Evolutionary conservation across 2,329 filamentous ascomycete species (phyloP), one percentile per base, ranked within the genome.

Genomic region (Verticillium zaregamsianum): DNA sequence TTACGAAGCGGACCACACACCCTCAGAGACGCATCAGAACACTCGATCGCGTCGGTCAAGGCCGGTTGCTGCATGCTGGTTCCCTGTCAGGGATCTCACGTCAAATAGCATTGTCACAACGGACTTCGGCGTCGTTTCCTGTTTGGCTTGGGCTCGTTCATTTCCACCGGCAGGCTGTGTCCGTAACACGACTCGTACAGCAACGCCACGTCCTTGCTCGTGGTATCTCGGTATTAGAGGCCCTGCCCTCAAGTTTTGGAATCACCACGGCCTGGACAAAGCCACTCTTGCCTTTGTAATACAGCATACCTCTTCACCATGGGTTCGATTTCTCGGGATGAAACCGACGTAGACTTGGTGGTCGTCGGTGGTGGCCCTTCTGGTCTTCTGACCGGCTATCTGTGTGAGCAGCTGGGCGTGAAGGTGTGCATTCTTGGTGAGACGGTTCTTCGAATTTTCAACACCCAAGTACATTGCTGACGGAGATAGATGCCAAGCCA

Each of bases 351-450:
- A 57, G 76, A 77, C 63, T 64, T 78, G 52, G 68, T 69, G 8
- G 73, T 78, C n/a, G 66, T 77, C 58, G 76, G 76, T 58, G 74
- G 74, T 74, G 79, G 79, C 14, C 79, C 79, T 52, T 81, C 79
- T 20, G 80, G 80, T 17, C 72, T 82, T 1, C 74, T 80, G 17
- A 76, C 77, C 12, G 79, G 76, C 0, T 69, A 81, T 37, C 72
- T 82, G 2, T 75, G 79, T 11, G 72, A 76, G 5, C 71, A 74
- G 15, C 67, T 80, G 7, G 78, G 78, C 0, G 70, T 79, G 6
- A 75, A 73, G 3, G 76, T 81, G 3, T 72, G 70, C 5, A 69
- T 81, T 6, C 66, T 79, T 3, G 77, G 73, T 76, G 62, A 61
- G 69, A 58, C 15, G 45, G 45, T 32, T n/a, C 25, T 3, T 20